phyloP scores from a whole-genome alignment of 257 asterid genomes.

The Paulownia fortunei region DNA sequence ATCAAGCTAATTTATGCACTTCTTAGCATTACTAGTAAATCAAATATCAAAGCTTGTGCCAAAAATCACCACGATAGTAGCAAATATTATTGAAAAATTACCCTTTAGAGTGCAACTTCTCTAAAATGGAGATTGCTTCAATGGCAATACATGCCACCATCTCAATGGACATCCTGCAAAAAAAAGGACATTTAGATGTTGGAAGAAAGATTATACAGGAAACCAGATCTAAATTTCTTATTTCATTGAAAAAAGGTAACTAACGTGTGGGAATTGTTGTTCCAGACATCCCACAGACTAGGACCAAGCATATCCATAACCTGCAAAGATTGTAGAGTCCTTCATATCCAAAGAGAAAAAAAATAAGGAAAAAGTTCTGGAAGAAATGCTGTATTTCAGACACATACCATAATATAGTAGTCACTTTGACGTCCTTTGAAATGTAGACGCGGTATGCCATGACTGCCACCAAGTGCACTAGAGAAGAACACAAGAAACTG shows the following conservation, averaged over 20 bases:
- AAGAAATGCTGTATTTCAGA: neutral
- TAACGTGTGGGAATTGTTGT: constrained; percentile 71
- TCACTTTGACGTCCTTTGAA: constrained; percentile 76
- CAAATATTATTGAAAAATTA: constrained; percentile 32
- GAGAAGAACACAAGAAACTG: constrained; percentile 2
- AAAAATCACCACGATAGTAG: neutral
- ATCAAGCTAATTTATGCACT: neutral
- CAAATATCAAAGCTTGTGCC: neutral
- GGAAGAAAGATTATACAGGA: constrained; percentile 23
- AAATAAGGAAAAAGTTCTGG: neutral
- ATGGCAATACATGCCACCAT: constrained; percentile 95
- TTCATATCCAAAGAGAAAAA: neutral
- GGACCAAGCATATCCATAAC: constrained; percentile 99
- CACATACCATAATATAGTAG: constrained; percentile 76
- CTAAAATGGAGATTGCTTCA: constrained; percentile 92
- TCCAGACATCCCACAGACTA: constrained; percentile 90
- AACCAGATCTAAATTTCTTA: neutral
- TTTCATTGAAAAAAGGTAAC: constrained; percentile 18
- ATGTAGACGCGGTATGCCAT: constrained; percentile 86
- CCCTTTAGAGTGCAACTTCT: constrained; percentile 89
- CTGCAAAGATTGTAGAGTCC: constrained; percentile 47
- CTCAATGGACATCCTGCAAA: constrained; percentile 82
- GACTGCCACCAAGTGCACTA: constrained; percentile 82
- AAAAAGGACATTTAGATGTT: constrained; percentile 25
- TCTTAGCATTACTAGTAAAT: neutral